Evolutionary conservation across 129 eudicot species (phyloP).

Genomic region (Mikania micrantha): DNA sequence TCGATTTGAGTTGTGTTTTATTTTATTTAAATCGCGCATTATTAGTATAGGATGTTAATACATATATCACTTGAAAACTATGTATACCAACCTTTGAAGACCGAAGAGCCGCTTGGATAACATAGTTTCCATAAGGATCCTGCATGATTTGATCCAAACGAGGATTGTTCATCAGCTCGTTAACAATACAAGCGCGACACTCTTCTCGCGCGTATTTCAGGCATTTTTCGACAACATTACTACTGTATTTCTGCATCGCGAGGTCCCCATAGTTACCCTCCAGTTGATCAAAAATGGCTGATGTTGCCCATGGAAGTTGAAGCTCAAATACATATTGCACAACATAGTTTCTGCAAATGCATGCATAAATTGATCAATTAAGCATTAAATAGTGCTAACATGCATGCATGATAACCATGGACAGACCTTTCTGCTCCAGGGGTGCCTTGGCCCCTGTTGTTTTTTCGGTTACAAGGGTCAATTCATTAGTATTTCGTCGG

Average conservation of each 20-base stretch:
- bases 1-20: too few relatives aligned
- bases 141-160: constrained; percentile 55
- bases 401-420: too few relatives aligned
- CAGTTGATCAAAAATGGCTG: constrained; percentile 44
- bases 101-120: constrained; percentile 49
- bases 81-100: constrained; percentile 40
- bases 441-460: too few relatives aligned
- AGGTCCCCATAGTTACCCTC: constrained; percentile 50
- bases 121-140: constrained; percentile 59
- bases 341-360: constrained; percentile 46
- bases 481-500: too few relatives aligned
- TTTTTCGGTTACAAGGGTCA: too few relatives aligned
- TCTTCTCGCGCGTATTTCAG: constrained; percentile 49
- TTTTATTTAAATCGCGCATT: too few relatives aligned
- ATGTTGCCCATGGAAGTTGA: constrained; percentile 43
- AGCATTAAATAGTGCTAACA: neutral
- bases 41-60: too few relatives aligned
- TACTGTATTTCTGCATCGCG: constrained; percentile 54
- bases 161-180: constrained; percentile 41
- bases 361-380: neutral
- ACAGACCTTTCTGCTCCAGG: too few relatives aligned
- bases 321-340: constrained; percentile 52
- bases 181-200: constrained; percentile 29
- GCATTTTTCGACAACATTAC: constrained; percentile 58
- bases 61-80: neutral